phyloP scores from a whole-genome alignment of 2,329 filamentous ascomycete species.

The Waltergamsia citrina region DNA sequence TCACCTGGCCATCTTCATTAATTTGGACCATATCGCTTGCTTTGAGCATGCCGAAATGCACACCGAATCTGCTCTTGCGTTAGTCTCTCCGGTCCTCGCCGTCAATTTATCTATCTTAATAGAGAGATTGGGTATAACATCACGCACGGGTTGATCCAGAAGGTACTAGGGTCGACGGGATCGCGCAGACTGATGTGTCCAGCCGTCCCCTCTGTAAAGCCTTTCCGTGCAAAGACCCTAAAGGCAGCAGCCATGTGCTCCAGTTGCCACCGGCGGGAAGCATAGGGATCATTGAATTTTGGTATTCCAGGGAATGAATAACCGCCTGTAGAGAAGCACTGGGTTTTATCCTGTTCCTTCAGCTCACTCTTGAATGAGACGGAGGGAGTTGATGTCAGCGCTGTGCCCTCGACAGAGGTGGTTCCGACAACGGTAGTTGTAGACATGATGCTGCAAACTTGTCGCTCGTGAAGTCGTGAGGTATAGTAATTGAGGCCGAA shows the following conservation, averaged over 20 bases:
- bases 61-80: slow-evolving; percentile 28
- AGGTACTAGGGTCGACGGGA: slow-evolving; percentile 45
- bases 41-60: slow-evolving; percentile 52
- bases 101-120: neutral
- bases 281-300: slow-evolving; percentile 37
- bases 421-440: too few relatives aligned
- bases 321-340: slow-evolving; percentile 14
- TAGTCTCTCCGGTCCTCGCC: neutral
- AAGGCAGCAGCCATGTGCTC: slow-evolving; percentile 36
- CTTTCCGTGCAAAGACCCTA: slow-evolving; percentile 34
- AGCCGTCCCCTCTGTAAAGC: slow-evolving; percentile 50
- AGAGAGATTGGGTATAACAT: neutral
- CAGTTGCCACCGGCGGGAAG: slow-evolving; percentile 22
- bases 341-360: too few relatives aligned
- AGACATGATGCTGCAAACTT: too few relatives aligned
- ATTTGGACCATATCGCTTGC: slow-evolving; percentile 54
- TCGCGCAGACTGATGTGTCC: slow-evolving; percentile 58
- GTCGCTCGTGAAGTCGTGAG: too few relatives aligned
- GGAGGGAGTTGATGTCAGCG: too few relatives aligned
- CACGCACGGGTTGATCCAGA: slow-evolving; percentile 54
- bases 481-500: too few relatives aligned
- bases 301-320: slow-evolving; percentile 41
- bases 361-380: too few relatives aligned
- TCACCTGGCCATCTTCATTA: slow-evolving; percentile 46
- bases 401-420: too few relatives aligned